Percentiles rank a stretch among this genome's conserved stretches.
Conservation (phyloP, 306 rosid species). For the Inga oerstediana region DNA sequence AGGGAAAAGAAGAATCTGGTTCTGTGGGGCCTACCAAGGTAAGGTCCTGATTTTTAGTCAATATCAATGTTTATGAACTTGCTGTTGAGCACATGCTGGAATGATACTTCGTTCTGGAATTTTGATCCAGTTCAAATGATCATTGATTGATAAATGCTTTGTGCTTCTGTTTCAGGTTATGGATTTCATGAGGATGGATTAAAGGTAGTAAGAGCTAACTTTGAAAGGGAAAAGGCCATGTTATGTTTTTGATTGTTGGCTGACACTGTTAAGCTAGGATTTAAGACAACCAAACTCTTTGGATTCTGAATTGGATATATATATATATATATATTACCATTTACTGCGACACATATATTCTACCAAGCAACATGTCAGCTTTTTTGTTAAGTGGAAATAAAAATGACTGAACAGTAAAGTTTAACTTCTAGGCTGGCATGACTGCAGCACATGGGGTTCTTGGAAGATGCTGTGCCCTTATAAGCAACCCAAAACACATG, state of each 20-base stretch:
- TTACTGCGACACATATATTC: constrained; percentile 22
- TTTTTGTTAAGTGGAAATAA: constrained; percentile 1
- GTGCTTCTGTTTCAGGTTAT: constrained; percentile 60
- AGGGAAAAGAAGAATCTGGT: constrained; percentile 93
- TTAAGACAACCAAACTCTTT: background rate
- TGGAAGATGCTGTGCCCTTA: constrained; percentile 55
- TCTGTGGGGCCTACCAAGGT: constrained; percentile 92
- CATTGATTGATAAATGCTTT: constrained; percentile 19
- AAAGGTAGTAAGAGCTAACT: constrained; percentile 53
- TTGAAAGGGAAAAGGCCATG: constrained; percentile 13
- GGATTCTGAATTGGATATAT: background rate
- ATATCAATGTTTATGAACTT: background rate
- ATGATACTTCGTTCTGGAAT: background rate
- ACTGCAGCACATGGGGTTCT: constrained; percentile 70
- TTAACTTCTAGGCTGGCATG: constrained; percentile 78
- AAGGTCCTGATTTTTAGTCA: constrained; percentile 26
- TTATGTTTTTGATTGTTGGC: background rate
- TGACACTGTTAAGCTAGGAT: background rate
- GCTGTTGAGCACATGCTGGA: background rate
- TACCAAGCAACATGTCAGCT: background rate
- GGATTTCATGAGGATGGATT: constrained; percentile 98
- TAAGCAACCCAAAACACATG: constrained; percentile 84
- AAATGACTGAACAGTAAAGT: constrained; percentile 20
- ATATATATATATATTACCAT: background rate
- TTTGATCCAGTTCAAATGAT: background rate